Percentiles rank a stretch among this genome's conserved stretches.
phyloP scores from a whole-genome alignment of 805 yeast genomes.

The Spathaspora hagerdaliae region DNA sequence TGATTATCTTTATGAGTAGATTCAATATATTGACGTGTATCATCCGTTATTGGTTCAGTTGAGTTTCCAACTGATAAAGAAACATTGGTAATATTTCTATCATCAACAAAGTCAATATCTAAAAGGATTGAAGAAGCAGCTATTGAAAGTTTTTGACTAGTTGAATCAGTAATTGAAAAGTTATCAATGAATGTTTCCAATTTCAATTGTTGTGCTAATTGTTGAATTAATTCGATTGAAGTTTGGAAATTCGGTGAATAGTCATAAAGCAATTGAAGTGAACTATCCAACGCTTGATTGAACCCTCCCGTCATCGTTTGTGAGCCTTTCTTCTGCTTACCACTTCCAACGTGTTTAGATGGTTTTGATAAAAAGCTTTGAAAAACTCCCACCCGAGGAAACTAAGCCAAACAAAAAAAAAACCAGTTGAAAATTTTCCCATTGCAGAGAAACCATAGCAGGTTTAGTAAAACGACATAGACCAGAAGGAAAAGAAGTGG shows the following conservation, averaged over 20 bases:
- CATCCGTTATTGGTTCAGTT: not conserved
- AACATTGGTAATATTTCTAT: constrained; percentile 21
- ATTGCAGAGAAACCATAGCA: not conserved
- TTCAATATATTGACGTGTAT: not conserved
- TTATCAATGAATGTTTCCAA: constrained; percentile 39
- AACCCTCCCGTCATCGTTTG: constrained; percentile 4
- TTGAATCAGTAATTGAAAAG: constrained; percentile 5
- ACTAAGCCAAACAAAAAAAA: no score
- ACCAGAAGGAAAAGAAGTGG: no score
- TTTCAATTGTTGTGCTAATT: constrained; percentile 35
- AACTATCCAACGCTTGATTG: constrained; percentile 17
- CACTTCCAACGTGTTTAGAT: no score
- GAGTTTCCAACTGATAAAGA: constrained; percentile 33
- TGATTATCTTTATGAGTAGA: not conserved
- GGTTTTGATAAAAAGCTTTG: no score
- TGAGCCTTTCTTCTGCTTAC: no score
- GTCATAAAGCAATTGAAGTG: constrained; percentile 26
- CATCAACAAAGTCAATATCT: constrained; percentile 34
- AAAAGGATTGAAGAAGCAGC: constrained; percentile 39
- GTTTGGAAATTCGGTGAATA: constrained; percentile 26
- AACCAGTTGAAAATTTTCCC: not conserved
- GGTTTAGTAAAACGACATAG: no score
- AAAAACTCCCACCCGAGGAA: no score
- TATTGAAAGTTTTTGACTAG: constrained; percentile 30
- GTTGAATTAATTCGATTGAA: constrained; percentile 35